Evolutionary conservation across 805 yeast genomes (phyloP).

Genomic region (Candida argentea): DNA sequence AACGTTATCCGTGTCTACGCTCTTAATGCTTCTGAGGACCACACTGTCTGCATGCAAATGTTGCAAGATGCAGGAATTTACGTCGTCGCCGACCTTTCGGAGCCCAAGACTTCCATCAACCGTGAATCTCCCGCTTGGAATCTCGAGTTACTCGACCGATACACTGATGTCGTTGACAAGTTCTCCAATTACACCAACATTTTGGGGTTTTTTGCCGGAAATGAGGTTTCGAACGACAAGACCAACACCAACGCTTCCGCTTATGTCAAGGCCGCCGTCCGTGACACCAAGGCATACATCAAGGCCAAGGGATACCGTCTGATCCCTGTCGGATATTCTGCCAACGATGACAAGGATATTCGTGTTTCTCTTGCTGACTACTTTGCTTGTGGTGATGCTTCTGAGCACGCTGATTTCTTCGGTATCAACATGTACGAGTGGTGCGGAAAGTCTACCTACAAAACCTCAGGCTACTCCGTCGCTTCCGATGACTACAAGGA

Average conservation of each 20-base stretch:
- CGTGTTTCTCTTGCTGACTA: conserved; percentile 73
- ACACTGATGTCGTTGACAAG: conserved; percentile 72
- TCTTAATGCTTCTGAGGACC: conserved; percentile 26
- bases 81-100: conserved; percentile 37
- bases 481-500: conserved; percentile 66
- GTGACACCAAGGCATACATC: conserved; percentile 79
- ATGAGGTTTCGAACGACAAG: conserved; percentile 83
- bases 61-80: conserved; percentile 34
- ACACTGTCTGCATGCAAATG: conserved; percentile 30
- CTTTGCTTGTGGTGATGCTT: conserved; percentile 69
- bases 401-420: conserved; percentile 64
- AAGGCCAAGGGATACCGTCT: conserved; percentile 51
- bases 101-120: conserved; percentile 70
- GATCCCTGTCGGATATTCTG: conserved; percentile 91
- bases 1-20: conserved; percentile 36
- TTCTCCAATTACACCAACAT: conserved; percentile 71
- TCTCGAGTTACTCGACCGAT: conserved; percentile 59
- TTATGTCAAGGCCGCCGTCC: conserved; percentile 89
- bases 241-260: conserved; percentile 86
- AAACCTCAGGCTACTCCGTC: conserved; percentile 55
- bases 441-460: conserved; percentile 62
- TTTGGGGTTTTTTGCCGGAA: conserved; percentile 94
- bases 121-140: conserved; percentile 77
- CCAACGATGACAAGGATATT: conserved; percentile 79
- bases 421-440: conserved; percentile 86